Percentiles rank a stretch among this genome's conserved stretches.
These are phyloP conservation scores for Nemophila menziesii DNA, from an alignment of 257 asterid species.

Conservation along the genomic window DNA sequence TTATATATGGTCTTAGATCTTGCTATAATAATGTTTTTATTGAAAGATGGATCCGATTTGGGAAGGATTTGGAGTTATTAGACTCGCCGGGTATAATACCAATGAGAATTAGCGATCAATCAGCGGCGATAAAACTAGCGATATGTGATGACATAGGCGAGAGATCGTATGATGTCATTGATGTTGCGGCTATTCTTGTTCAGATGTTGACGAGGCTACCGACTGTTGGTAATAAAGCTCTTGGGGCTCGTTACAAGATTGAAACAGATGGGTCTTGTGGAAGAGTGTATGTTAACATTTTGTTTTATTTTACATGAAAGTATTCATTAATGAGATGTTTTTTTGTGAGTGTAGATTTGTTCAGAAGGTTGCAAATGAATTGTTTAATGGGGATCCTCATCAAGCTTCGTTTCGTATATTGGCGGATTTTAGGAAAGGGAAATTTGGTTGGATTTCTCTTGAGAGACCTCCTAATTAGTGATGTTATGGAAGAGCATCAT, in stretches of 20 bases:
- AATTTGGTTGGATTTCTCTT: conserved; percentile 66
- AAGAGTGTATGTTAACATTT: conserved; percentile 58
- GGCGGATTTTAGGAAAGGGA: conserved; percentile 87
- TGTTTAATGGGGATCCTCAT: conserved; percentile 75
- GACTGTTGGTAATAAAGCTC: conserved; percentile 51
- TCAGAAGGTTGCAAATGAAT: conserved; percentile 55
- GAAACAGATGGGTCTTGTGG: conserved; percentile 50
- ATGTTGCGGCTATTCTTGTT: conserved; percentile 83
- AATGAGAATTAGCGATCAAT: conserved; percentile 85
- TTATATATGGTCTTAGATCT: neutral
- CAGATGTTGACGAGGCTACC: conserved; percentile 76
- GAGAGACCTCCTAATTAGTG: conserved; percentile 69
- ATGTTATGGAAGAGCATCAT: neutral
- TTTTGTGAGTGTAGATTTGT: conserved; percentile 48
- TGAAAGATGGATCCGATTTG: conserved; percentile 87
- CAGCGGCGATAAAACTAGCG: conserved; percentile 89
- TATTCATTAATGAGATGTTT: neutral
- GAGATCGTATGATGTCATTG: conserved; percentile 67
- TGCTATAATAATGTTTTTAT: neutral
- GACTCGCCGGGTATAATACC: conserved; percentile 97
- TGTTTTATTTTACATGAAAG: conserved; percentile 1
- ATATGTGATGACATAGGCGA: conserved; percentile 96
- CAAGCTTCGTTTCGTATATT: conserved; percentile 84
- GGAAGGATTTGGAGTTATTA: conserved; percentile 69
- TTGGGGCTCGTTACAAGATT: conserved; percentile 63